Evolutionary conservation across 2,329 filamentous ascomycete genomes (phyloP).

Genomic region (Herpotrichia juniperi): DNA sequence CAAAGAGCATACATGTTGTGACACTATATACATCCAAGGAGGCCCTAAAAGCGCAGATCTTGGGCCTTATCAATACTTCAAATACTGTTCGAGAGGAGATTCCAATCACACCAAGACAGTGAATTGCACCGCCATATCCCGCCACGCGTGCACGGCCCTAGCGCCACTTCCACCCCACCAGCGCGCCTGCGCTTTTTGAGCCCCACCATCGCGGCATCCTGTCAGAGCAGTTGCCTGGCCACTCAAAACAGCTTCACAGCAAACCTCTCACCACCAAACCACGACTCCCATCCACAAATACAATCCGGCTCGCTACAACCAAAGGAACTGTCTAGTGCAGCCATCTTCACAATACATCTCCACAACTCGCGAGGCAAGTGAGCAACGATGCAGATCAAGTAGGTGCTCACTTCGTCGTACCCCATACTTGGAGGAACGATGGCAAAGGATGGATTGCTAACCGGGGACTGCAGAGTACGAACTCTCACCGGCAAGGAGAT

Average conservation of each 20-base stretch:
- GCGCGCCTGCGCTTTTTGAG: conserved; percentile 2
- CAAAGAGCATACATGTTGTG: no score
- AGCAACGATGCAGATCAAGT: conserved; percentile 46
- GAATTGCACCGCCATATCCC: not conserved
- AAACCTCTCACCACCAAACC: not conserved
- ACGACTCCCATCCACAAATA: not conserved
- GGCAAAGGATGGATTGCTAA: conserved; percentile 5
- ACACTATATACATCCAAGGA: no score
- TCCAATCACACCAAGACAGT: no score
- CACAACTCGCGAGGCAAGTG: not conserved
- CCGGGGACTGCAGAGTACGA: conserved; percentile 72
- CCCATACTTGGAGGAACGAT: not conserved
- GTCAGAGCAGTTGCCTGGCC: conserved; percentile 1
- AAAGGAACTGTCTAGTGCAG: not conserved
- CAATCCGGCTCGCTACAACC: not conserved
- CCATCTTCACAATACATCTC: not conserved
- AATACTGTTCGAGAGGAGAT: no score
- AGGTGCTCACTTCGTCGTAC: conserved; percentile 11
- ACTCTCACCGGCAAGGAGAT: conserved; percentile 99
- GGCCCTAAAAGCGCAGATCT: no score
- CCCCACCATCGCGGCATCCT: conserved; percentile 1
- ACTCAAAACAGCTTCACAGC: not conserved
- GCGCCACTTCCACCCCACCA: conserved; percentile 1
- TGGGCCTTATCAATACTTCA: no score
- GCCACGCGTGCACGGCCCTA: not conserved